Percentiles rank a stretch among this genome's conserved stretches.
phyloP scores from a whole-genome alignment of 768 basidiomycete species.

The Omphalotus guepiniiformis region DNA sequence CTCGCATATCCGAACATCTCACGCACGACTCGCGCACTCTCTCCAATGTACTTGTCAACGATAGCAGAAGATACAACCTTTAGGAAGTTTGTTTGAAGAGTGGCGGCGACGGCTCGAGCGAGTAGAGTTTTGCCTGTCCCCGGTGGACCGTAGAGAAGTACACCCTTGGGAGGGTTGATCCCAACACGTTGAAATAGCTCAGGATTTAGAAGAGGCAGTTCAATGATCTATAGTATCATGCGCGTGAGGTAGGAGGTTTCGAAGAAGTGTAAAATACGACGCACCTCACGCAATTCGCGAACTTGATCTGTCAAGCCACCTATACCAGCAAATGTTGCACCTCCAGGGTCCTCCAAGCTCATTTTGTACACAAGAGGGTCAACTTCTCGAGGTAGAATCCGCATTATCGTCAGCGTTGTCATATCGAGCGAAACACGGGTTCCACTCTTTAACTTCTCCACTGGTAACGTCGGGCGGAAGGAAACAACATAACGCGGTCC shows the following conservation, averaged over 20 bases:
- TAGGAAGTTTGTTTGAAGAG: conserved; percentile 90
- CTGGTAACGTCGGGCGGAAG: conserved; percentile 90
- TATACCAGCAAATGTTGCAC: conserved; percentile 93
- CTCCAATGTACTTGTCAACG: conserved; percentile 98
- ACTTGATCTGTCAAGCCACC: conserved; percentile 96
- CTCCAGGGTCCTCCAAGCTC: conserved; percentile 97
- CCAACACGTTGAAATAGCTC: conserved; percentile 95
- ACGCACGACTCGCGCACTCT: conserved; percentile 91
- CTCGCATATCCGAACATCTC: conserved; percentile 99
- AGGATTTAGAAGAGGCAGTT: conserved; percentile 89
- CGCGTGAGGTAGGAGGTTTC: background rate
- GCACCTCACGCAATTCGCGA: conserved; percentile 88
- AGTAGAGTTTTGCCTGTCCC: conserved; percentile 96
- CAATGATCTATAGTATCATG: conserved; percentile 66
- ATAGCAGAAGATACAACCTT: conserved; percentile 99
- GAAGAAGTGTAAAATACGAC: conserved; percentile 16
- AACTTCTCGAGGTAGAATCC: conserved; percentile 94
- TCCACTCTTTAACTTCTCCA: conserved; percentile 85
- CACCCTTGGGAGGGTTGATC: conserved; percentile 94
- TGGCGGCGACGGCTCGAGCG: conserved; percentile 94
- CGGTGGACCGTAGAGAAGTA: conserved; percentile 93
- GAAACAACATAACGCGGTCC: conserved; percentile 99
- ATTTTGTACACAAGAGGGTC: conserved; percentile 99
- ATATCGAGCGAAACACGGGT: conserved; percentile 97
- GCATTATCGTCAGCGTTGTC: conserved; percentile 99